Conservation (phyloP, 306 rosid genomes). For the Corylus americana region DNA sequence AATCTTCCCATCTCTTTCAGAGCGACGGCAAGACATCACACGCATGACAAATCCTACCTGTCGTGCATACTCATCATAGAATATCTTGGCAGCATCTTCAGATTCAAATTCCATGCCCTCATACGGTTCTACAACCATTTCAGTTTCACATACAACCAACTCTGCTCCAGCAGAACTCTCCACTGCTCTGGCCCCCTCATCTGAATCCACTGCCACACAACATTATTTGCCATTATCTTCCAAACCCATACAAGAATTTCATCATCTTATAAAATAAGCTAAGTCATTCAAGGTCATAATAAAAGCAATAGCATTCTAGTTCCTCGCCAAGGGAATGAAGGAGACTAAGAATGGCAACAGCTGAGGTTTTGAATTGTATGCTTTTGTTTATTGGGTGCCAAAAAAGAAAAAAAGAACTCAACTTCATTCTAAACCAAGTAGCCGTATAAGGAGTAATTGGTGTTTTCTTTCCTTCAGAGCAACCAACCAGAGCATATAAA, state of each 20-base stretch:
- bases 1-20: constrained; percentile 94
- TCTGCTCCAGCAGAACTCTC: constrained; percentile 50
- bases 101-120: constrained; percentile 91
- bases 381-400: not conserved
- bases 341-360: not conserved
- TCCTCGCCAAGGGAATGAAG: not conserved
- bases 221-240: constrained; percentile 22
- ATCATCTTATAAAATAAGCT: not conserved
- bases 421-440: not conserved
- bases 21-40: constrained; percentile 96
- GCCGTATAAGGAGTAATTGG: not conserved
- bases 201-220: constrained; percentile 65
- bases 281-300: not conserved
- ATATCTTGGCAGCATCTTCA: constrained; percentile 94
- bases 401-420: not conserved
- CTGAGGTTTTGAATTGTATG: not conserved
- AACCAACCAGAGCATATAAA: not conserved
- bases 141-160: constrained; percentile 42
- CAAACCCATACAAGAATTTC: constrained; percentile 19
- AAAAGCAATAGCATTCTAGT: constrained; percentile 1
- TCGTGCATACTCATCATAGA: constrained; percentile 89
- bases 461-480: not conserved
- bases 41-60: constrained; percentile 90
- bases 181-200: constrained; percentile 46
- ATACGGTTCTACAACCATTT: constrained; percentile 61